Percentiles rank a stretch among this genome's conserved stretches.
Conservation (phyloP, 768 basidiomycete species). For the Pisolithus tinctorius region DNA sequence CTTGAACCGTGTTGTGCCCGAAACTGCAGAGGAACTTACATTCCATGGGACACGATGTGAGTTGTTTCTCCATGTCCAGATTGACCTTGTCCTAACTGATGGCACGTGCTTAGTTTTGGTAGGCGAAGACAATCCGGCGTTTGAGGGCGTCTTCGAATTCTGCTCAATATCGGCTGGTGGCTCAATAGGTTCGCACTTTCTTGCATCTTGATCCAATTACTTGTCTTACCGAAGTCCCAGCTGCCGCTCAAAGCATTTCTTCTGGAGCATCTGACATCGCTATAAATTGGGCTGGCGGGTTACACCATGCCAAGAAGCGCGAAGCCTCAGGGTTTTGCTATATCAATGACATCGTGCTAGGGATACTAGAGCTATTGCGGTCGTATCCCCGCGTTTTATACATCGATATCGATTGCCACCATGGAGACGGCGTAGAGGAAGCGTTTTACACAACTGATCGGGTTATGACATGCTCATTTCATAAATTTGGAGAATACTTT, state of each 20-base stretch:
- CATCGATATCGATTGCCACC: conserved; percentile 97
- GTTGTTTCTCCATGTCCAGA: conserved; percentile 15
- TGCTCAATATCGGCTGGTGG: conserved; percentile 96
- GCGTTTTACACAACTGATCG: conserved; percentile 97
- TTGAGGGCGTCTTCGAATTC: conserved; percentile 95
- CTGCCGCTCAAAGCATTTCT: conserved; percentile 73
- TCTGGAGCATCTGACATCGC: conserved; percentile 75
- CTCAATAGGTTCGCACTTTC: conserved; percentile 64
- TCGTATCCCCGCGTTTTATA: conserved; percentile 84
- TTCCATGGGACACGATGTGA: conserved; percentile 80
- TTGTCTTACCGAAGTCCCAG: conserved; percentile 30
- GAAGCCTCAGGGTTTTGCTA: conserved; percentile 99
- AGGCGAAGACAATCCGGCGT: conserved; percentile 94
- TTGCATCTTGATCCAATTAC: neutral
- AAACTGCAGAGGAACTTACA: conserved; percentile 82
- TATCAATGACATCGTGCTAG: conserved; percentile 95
- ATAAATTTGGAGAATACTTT: conserved; percentile 87
- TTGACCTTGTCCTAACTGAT: conserved; percentile 2
- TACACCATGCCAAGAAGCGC: conserved; percentile 99
- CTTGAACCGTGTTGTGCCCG: conserved; percentile 80
- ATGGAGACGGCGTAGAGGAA: conserved; percentile 98
- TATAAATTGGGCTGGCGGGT: conserved; percentile 97
- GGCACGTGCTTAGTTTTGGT: conserved; percentile 38
- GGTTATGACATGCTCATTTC: conserved; percentile 96
- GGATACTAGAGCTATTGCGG: conserved; percentile 88